Evolutionary conservation across 2,329 filamentous ascomycete genomes (phyloP), one percentile per base, ranked within the genome.

Genomic region (Pseudogymnoascus sp.): DNA sequence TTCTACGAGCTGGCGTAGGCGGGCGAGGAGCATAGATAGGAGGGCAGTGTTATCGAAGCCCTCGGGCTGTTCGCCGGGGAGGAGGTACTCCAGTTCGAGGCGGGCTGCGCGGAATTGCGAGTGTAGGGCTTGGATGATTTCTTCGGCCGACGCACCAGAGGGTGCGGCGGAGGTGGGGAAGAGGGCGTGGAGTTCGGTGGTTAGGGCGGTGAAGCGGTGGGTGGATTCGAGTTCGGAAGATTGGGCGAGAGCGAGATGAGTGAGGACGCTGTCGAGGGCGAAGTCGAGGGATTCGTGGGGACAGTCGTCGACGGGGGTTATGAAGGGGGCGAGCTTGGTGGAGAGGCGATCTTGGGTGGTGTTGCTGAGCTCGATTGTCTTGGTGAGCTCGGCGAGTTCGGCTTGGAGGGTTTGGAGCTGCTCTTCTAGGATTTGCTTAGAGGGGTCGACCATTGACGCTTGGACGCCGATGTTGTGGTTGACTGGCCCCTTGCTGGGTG

Each of bases 11-110:
- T 76, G 74, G 2, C 81, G 78, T 1, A 86, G 76, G 0, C 78
- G 74, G 0, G 69, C 68, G 0, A 86, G 76, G 4, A 86, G 69
- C 10, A 84, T 75, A 62, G 83, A 81, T 0, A 87, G 76, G 0
- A 86, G 76, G 59, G 81, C 77, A 0, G 79, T 79, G 41, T 72
- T 72, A 54, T 72, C 70, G 57, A 72, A 72, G 1, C 83, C 83
- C 58, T 79, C 78, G 0, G 76, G 67, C n/a, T 80, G 73, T 68
- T 86, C 84, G 5, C 83, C 84, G 0, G 84, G 84, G 0, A 78
- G 81, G 17, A 86, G 76, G 67, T 85, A 85, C 69, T 86, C 84
- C 2, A 86, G 78, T 66, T 86, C 83, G 0, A 86, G 73, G 1
- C 84, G 78, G 1, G 83, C 84, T 1, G 79, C 71, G 17, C 83